phyloP scores from a whole-genome alignment of 306 rosid species.

The Ormosia emarginata region DNA sequence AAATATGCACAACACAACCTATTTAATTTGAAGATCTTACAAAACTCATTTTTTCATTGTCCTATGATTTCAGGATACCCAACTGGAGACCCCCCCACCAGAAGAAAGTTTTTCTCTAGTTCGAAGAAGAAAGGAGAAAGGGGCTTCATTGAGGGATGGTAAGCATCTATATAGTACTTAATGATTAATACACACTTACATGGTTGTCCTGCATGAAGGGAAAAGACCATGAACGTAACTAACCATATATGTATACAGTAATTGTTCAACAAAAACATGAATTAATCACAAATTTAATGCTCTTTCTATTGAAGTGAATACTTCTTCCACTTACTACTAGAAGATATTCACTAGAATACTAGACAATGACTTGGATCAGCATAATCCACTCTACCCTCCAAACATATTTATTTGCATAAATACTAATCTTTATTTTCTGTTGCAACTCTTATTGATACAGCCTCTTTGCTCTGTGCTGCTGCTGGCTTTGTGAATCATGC shows the following conservation, averaged over 20 bases:
- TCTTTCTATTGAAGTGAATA: neutral
- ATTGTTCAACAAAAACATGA: neutral
- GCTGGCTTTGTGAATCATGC: slow-evolving; percentile 81
- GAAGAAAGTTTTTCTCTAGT: slow-evolving; percentile 31
- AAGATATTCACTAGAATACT: neutral
- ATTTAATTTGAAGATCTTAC: neutral
- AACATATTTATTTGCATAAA: neutral
- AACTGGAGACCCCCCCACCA: slow-evolving; percentile 45
- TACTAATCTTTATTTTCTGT: neutral
- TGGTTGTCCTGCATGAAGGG: neutral
- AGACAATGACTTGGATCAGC: neutral
- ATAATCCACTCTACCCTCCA: neutral
- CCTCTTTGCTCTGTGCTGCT: slow-evolving; percentile 84
- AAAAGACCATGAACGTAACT: neutral
- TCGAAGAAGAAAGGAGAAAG: slow-evolving; percentile 65
- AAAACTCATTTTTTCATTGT: neutral
- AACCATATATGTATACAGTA: neutral
- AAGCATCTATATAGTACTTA: neutral
- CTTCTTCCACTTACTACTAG: neutral
- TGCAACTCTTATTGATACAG: slow-evolving; percentile 44
- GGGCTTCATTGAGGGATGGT: slow-evolving; percentile 89
- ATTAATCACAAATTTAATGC: neutral
- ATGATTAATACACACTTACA: neutral
- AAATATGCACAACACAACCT: neutral
- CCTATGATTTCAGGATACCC: slow-evolving; percentile 64